Conservation (phyloP, 164 flowering plant species). For the Kingdonia uniflora region DNA sequence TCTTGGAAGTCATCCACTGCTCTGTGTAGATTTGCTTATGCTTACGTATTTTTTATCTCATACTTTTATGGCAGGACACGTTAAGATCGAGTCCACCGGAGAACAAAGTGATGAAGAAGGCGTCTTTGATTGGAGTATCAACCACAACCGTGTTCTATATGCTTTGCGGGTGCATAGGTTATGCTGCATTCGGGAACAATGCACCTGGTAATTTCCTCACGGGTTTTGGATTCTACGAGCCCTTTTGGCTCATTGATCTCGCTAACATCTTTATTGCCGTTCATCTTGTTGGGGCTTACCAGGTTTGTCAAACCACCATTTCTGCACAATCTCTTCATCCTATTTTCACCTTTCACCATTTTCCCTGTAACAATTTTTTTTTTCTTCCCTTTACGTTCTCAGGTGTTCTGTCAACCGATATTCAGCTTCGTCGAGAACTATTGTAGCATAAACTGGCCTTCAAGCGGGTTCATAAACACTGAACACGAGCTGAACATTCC, state of each 20-base stretch:
- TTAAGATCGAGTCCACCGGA: slow-evolving; percentile 59
- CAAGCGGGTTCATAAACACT: slow-evolving; percentile 32
- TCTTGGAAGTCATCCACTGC: no score
- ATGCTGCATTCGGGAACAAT: slow-evolving; percentile 58
- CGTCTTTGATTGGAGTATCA: slow-evolving; percentile 31
- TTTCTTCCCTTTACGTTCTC: no score
- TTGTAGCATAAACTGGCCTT: slow-evolving; percentile 27
- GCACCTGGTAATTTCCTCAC: slow-evolving; percentile 64
- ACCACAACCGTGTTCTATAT: slow-evolving; percentile 52
- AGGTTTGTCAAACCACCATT: slow-evolving; percentile 24
- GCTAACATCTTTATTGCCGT: slow-evolving; percentile 55
- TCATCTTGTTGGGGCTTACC: slow-evolving; percentile 69
- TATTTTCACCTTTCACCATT: no score
- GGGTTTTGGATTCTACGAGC: slow-evolving; percentile 61
- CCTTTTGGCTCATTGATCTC: slow-evolving; percentile 58
- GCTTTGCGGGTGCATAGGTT: slow-evolving; percentile 63
- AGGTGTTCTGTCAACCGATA: slow-evolving; percentile 36
- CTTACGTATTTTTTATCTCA: no score
- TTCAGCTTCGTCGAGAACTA: slow-evolving; percentile 49
- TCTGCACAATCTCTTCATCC: no score
- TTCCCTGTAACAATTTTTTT: no score
- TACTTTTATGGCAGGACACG: slow-evolving; percentile 36
- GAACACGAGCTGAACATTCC: slow-evolving; percentile 31
- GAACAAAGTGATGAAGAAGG: slow-evolving; percentile 56
- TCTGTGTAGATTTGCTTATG: no score